Evolutionary conservation across 768 basidiomycete genomes (phyloP).

Genomic region (Suillus placidus): DNA sequence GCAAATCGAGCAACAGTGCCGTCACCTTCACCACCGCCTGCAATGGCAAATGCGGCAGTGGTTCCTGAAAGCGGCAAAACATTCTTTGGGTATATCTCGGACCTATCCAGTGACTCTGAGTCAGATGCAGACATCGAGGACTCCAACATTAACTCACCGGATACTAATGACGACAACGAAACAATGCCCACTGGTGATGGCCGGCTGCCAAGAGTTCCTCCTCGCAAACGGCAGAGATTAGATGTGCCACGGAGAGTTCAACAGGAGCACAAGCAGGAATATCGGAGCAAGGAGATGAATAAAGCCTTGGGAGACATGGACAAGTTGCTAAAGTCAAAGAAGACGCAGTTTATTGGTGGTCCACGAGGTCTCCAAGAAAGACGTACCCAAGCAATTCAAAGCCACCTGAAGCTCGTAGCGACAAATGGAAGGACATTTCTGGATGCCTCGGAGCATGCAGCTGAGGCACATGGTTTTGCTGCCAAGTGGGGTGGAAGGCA

Average conservation of each 20-base stretch:
- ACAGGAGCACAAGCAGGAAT: background rate
- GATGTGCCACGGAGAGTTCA: background rate
- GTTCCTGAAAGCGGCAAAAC: background rate
- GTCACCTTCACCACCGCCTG: background rate
- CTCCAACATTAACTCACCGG: background rate
- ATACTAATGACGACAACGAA: too few species aligned
- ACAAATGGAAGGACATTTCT: background rate
- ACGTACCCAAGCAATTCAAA: constrained; percentile 29
- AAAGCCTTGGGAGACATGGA: background rate
- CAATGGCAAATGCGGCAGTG: too few species aligned
- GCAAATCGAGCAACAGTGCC: background rate
- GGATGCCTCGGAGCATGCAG: constrained; percentile 26
- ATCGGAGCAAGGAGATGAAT: background rate
- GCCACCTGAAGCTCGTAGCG: constrained; percentile 23
- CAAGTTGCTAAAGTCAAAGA: constrained; percentile 27
- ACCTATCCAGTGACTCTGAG: constrained; percentile 6
- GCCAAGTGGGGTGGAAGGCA: constrained; percentile 31
- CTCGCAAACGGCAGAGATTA: background rate
- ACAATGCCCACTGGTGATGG: too few species aligned
- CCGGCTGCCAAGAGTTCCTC: background rate
- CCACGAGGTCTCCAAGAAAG: constrained; percentile 32
- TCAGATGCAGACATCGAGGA: background rate
- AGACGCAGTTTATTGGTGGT: constrained; percentile 27
- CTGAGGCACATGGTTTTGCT: constrained; percentile 35
- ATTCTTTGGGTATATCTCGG: constrained; percentile 10